Conservation (phyloP, 2,329 filamentous ascomycete species). For the Aureobasidium mangrovei region DNA sequence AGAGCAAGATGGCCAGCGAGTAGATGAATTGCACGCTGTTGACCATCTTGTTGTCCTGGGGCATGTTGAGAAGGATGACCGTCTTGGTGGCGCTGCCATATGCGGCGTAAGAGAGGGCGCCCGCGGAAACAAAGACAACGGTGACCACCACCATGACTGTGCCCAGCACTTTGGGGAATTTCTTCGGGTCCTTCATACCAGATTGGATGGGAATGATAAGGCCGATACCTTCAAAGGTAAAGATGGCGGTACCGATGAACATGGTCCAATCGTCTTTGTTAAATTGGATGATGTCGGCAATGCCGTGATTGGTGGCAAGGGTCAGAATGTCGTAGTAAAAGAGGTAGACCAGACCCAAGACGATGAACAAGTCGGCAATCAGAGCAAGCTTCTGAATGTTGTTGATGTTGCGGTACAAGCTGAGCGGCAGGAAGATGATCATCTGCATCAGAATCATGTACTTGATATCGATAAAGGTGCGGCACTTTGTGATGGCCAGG, state of each 20-base stretch:
- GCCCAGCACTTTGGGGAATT: slow-evolving; percentile 82
- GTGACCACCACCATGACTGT: slow-evolving; percentile 94
- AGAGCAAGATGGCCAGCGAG: slow-evolving; percentile 92
- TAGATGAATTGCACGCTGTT: slow-evolving; percentile 95
- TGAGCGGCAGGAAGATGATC: slow-evolving; percentile 88
- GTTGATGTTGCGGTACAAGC: slow-evolving; percentile 89
- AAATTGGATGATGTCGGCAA: slow-evolving; percentile 83
- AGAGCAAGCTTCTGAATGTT: slow-evolving; percentile 94
- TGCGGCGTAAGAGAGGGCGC: slow-evolving; percentile 88
- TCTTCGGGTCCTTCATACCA: slow-evolving; percentile 83
- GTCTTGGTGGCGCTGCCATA: slow-evolving; percentile 95
- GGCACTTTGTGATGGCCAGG: slow-evolving; percentile 80
- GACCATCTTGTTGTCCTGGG: slow-evolving; percentile 90
- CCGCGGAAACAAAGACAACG: slow-evolving; percentile 80
- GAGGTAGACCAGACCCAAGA: slow-evolving; percentile 83
- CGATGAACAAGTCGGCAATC: slow-evolving; percentile 87
- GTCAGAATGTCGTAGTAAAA: slow-evolving; percentile 93
- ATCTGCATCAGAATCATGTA: slow-evolving; percentile 91
- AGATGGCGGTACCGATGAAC: slow-evolving; percentile 97
- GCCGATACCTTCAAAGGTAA: slow-evolving; percentile 96
- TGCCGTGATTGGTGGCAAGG: slow-evolving; percentile 59
- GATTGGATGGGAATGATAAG: slow-evolving; percentile 97
- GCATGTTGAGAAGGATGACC: slow-evolving; percentile 90
- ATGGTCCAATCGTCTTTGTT: slow-evolving; percentile 90
- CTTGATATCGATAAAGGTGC: slow-evolving; percentile 74